Evolutionary conservation across 257 asterid species (phyloP).

Genomic region (Echites panduratus): DNA sequence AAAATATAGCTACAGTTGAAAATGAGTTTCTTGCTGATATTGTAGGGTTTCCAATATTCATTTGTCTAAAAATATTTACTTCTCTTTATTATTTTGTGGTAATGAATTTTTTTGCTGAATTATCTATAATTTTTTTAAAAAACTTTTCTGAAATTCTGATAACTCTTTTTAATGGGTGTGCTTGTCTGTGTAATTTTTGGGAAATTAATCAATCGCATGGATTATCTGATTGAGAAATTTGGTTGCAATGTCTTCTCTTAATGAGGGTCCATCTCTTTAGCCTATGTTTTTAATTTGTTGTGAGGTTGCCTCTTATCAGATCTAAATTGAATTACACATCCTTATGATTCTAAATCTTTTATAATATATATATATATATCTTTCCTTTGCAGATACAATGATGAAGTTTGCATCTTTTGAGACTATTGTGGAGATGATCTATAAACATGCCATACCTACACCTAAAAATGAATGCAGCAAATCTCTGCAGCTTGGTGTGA

Average conservation of each 20-base stretch:
- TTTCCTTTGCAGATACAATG: constrained; percentile 63
- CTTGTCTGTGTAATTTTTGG: no score
- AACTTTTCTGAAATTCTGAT: no score
- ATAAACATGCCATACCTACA: constrained; percentile 69
- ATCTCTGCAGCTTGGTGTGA: constrained; percentile 73
- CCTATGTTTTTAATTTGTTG: not conserved
- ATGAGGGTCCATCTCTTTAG: not conserved
- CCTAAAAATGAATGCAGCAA: constrained; percentile 79
- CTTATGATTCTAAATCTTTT: not conserved
- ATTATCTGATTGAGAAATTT: not conserved
- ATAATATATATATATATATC: not conserved
- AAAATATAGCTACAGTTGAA: not conserved
- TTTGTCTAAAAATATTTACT: no score
- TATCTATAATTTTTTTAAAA: no score
- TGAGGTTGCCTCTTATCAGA: not conserved
- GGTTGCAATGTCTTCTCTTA: not conserved
- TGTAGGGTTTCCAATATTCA: no score
- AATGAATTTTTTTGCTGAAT: no score
- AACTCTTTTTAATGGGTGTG: no score
- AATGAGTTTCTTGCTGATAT: not conserved
- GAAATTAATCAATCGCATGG: not conserved
- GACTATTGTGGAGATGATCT: constrained; percentile 63
- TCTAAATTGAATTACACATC: not conserved
- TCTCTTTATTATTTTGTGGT: no score
- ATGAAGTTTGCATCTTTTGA: constrained; percentile 91